Percentiles rank a stretch among this genome's conserved stretches.
Evolutionary conservation across 2,329 filamentous ascomycete genomes (phyloP).

Genomic region (Botrytis tulipae): DNA sequence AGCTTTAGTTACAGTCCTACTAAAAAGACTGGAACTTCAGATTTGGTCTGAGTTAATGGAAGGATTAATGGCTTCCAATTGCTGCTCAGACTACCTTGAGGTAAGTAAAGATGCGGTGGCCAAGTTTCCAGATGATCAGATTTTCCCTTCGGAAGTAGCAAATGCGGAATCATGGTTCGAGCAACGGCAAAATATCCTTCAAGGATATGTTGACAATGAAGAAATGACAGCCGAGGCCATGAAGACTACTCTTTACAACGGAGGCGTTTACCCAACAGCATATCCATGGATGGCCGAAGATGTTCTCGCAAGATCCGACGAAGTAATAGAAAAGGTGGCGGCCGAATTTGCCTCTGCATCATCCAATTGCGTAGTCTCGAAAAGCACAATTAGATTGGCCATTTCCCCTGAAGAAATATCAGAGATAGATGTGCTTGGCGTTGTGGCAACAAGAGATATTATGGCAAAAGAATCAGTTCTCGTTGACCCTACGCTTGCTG

Average conservation of each 20-base stretch:
- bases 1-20: slow-evolving; percentile 25
- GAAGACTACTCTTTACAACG: slow-evolving; percentile 29
- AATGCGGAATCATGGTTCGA: slow-evolving; percentile 33
- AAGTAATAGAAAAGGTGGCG: slow-evolving; percentile 26
- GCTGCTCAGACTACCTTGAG: slow-evolving; percentile 31
- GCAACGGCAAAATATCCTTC: slow-evolving; percentile 29
- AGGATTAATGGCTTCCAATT: slow-evolving; percentile 35
- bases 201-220: slow-evolving; percentile 24
- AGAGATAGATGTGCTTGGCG: slow-evolving; percentile 33
- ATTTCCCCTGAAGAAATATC: slow-evolving; percentile 13
- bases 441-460: slow-evolving; percentile 29
- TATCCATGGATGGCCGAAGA: slow-evolving; percentile 33
- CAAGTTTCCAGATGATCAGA: slow-evolving; percentile 32
- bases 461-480: slow-evolving; percentile 26
- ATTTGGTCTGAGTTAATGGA: slow-evolving; percentile 36
- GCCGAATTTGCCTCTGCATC: slow-evolving; percentile 29
- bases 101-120: slow-evolving; percentile 31
- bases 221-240: slow-evolving; percentile 25
- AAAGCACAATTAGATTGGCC: slow-evolving; percentile 29
- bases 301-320: slow-evolving; percentile 28
- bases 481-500: slow-evolving; percentile 27
- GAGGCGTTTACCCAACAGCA: slow-evolving; percentile 31
- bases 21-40: slow-evolving; percentile 33
- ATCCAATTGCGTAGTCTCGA: slow-evolving; percentile 30
- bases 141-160: slow-evolving; percentile 32